Base-by-base conservation (phyloP, 2,329 filamentous ascomycete species). In the Penicillium glabrum region DNA sequence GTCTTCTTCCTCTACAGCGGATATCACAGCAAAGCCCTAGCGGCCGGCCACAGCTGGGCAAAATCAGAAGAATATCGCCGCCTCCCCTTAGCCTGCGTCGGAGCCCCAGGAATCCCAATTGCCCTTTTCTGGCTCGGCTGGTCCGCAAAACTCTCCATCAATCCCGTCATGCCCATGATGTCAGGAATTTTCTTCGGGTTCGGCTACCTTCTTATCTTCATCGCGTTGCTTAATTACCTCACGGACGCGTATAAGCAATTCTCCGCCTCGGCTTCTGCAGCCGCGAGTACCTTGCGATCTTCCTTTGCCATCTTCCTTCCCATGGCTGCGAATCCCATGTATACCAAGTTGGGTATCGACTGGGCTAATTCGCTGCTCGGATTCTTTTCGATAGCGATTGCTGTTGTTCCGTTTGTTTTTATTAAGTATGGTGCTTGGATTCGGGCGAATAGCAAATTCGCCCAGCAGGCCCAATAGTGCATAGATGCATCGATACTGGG, bases 201-300 rank as follows among this genome's bases (percentile, higher is more conserved):
- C n/a, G 75, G 69, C 10, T 78, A 79, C 1, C 73, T 73, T 13
- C 69, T 69, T 6, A 80, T 79, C 21, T 74, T 77, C 56, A 72
- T 82, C 58, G 77, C 77, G 16, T 79, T 77, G 3, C 72, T 79
- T 2, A 82, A 82, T 67, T 80, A 80, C 46, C 67, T 79, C 21
- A 75, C 74, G 2, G 78, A 82, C 58, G 75, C 79, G 0, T 82
- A 81, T 52, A 75, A 78, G 26, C 71, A 76, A 31, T 80, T 78
- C 53, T 78, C 79, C 3, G 78, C 77, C 0, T 78, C 74, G 3
- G 76, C 79, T 1, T 66, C 79, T 0, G 75, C 76, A 0, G 79
- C 78, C 0, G 78, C 77, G 3, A 77, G 76, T 0, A 68, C 81
- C 2, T 69, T 78, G 1, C 67, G 79, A 7, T 79, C 78, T 53